Conservation (phyloP, 2,329 filamentous ascomycete genomes). For the Sporothrix luriei region DNA sequence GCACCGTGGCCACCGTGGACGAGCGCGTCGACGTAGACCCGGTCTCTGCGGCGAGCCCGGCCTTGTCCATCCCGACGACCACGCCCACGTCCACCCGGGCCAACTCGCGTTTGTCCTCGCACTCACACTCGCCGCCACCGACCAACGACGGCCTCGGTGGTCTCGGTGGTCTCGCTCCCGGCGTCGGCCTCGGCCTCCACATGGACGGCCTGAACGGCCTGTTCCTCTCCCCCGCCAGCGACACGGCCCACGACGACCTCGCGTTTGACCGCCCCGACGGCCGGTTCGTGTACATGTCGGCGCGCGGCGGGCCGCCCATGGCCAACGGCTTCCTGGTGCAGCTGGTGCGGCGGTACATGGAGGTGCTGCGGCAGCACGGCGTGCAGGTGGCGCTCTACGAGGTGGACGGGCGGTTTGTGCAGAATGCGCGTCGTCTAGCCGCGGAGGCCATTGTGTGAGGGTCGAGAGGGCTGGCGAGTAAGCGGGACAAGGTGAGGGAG, state of each 20-base stretch:
- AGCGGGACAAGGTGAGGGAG: neutral
- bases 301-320: neutral
- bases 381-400: constrained; percentile 27
- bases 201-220: neutral
- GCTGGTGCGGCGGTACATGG: constrained; percentile 28
- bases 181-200: neutral
- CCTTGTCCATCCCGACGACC: neutral
- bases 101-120: neutral
- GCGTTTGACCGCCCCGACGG: constrained; percentile 25
- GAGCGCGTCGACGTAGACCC: neutral
- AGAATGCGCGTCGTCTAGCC: neutral
- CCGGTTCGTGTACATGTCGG: constrained; percentile 19
- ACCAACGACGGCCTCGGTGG: neutral
- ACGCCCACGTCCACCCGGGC: neutral
- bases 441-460: neutral
- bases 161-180: no score
- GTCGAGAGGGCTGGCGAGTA: neutral
- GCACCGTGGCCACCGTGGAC: neutral
- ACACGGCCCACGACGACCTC: neutral
- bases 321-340: constrained; percentile 29
- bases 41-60: neutral
- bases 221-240: neutral
- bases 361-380: constrained; percentile 29
- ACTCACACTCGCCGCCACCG: neutral
- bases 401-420: neutral